Percentiles rank a stretch among this genome's conserved stretches.
These are phyloP conservation scores for Boletus rex-veris DNA, from an alignment of 768 basidiomycete genomes.

Conservation along the genomic window DNA sequence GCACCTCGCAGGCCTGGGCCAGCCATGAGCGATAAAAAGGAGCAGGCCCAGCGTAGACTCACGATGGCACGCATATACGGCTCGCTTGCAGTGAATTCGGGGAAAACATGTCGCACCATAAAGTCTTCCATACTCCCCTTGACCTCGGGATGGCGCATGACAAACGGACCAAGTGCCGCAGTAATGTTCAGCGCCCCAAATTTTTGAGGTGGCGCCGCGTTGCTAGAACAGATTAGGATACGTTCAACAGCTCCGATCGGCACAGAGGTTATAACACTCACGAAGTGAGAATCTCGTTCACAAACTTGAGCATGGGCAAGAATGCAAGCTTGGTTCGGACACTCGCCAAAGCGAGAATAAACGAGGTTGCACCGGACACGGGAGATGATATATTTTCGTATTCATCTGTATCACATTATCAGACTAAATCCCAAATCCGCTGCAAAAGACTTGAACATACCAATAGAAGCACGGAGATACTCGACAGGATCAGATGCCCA, in stretches of 20 bases:
- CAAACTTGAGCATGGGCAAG: constrained; percentile 72
- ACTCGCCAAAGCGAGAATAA: constrained; percentile 73
- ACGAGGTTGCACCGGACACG: constrained; percentile 73
- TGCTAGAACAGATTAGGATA: constrained; percentile 26
- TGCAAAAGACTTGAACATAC: constrained; percentile 36
- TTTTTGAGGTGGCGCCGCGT: constrained; percentile 56
- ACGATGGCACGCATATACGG: constrained; percentile 79
- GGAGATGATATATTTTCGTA: constrained; percentile 77
- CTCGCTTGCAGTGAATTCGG: constrained; percentile 62
- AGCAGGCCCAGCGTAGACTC: constrained; percentile 28
- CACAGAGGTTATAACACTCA: constrained; percentile 33
- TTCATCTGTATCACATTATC: constrained; percentile 54
- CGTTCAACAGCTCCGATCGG: neutral
- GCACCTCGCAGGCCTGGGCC: constrained; percentile 71
- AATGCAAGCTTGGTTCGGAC: constrained; percentile 82
- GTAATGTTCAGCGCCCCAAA: constrained; percentile 88
- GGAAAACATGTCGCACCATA: constrained; percentile 67
- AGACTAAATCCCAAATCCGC: neutral
- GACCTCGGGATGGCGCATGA: constrained; percentile 83
- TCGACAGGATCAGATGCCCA: constrained; percentile 86
- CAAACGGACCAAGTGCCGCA: constrained; percentile 68
- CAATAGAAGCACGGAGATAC: constrained; percentile 71
- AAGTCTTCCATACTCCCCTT: constrained; percentile 76
- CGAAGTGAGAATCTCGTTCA: constrained; percentile 70
- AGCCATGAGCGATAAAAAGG: neutral